Conservation (phyloP, 805 yeast species). For the Metschnikowia noctiluminum region DNA sequence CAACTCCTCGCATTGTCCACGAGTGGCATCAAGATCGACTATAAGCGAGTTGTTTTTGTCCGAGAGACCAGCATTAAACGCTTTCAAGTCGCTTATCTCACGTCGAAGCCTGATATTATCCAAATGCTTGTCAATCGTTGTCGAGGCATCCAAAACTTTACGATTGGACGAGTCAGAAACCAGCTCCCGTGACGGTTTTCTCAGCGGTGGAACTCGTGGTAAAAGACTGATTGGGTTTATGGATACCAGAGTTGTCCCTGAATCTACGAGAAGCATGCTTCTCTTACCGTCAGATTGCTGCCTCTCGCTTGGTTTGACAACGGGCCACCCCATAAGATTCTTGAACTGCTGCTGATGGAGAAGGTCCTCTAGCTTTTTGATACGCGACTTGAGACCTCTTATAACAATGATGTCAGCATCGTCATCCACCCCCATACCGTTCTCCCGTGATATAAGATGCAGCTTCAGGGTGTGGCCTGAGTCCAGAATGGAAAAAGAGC, state of each 20-base stretch:
- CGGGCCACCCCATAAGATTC: conserved; percentile 48
- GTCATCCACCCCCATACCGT: conserved; percentile 15
- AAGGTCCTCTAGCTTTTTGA: conserved; percentile 71
- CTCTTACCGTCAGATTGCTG: conserved; percentile 6
- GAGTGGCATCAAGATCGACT: neutral
- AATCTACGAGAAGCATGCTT: conserved; percentile 12
- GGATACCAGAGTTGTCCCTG: neutral
- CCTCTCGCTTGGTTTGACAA: conserved; percentile 11
- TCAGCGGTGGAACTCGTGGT: conserved; percentile 1
- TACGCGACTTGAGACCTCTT: conserved; percentile 65
- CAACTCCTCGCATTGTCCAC: neutral
- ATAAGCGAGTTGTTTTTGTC: conserved; percentile 1
- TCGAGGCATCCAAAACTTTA: conserved; percentile 32
- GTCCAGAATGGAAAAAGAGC: conserved; percentile 11
- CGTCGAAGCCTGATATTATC: conserved; percentile 38
- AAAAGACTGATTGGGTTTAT: conserved; percentile 28
- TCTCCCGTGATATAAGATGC: conserved; percentile 9
- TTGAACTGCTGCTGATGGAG: conserved; percentile 70
- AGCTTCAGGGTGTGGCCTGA: conserved; percentile 14
- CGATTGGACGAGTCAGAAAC: conserved; percentile 3
- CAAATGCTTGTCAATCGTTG: conserved; percentile 40
- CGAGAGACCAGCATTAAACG: neutral
- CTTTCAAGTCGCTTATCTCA: conserved; percentile 23
- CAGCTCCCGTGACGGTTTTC: conserved; percentile 3
- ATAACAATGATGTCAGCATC: conserved; percentile 38